Percentiles rank a stretch among this genome's conserved stretches.
These are phyloP conservation scores for Rhodotorula kratochvilovae DNA, from an alignment of 768 basidiomycete genomes.

Conservation along the genomic window DNA sequence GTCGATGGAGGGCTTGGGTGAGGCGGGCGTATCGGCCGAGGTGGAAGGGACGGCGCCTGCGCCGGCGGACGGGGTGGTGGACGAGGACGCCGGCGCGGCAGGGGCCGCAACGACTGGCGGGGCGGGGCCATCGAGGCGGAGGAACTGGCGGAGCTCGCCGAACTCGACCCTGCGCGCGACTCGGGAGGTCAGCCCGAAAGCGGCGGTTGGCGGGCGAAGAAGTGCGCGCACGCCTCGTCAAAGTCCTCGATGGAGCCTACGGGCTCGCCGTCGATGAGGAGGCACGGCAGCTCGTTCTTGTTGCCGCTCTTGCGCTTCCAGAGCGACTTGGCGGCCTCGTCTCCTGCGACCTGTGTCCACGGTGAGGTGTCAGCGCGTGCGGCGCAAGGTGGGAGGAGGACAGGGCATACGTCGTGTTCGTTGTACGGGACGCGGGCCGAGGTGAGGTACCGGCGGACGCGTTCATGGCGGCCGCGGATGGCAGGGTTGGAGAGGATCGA, in stretches of 20 bases:
- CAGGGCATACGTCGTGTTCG: conserved; percentile 27
- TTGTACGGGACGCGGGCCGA: conserved; percentile 11
- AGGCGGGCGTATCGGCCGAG: no score
- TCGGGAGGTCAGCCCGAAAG: neutral
- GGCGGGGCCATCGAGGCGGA: neutral
- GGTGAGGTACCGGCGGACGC: conserved; percentile 9
- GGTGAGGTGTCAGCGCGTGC: neutral
- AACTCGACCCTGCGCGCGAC: conserved; percentile 36
- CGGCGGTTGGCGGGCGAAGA: neutral
- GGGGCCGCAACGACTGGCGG: neutral
- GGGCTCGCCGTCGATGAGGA: conserved; percentile 34
- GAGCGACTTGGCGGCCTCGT: conserved; percentile 37
- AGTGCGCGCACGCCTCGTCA: conserved; percentile 40
- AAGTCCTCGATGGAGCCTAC: conserved; percentile 34
- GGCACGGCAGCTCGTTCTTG: conserved; percentile 37
- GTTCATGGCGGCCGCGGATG: conserved; percentile 35
- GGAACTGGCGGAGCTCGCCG: conserved; percentile 40
- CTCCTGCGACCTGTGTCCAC: conserved; percentile 21
- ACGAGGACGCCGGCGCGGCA: no score
- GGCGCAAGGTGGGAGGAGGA: no score
- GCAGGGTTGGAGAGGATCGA: conserved; percentile 37
- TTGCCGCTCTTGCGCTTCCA: conserved; percentile 42
- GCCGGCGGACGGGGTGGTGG: neutral
- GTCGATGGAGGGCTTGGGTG: conserved; percentile 25
- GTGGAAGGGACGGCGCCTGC: no score